These are phyloP conservation scores for Schizonepeta tenuifolia DNA, from an alignment of 257 asterid species.

Conservation along the genomic window DNA sequence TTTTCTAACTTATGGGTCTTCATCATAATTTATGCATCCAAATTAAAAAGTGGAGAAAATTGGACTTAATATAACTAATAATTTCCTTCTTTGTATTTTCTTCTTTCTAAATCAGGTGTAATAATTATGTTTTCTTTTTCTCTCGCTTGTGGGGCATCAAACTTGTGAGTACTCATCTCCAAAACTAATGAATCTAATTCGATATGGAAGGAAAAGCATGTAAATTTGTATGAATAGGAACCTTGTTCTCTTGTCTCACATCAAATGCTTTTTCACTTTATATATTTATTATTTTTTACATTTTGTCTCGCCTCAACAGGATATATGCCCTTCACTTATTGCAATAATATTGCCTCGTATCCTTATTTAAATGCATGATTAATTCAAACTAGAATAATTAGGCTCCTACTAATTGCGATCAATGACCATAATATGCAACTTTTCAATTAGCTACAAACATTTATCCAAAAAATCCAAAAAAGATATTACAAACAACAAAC, in stretches of 20 bases:
- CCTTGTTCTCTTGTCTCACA: conserved; percentile 22
- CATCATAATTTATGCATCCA: too few species aligned
- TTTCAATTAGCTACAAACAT: background rate
- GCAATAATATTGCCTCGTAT: background rate
- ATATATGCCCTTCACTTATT: conserved; percentile 28
- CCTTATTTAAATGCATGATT: background rate
- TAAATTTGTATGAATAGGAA: conserved; percentile 11
- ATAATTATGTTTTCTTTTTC: background rate
- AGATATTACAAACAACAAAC: background rate
- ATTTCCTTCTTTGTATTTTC: too few species aligned
- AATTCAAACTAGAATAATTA: background rate
- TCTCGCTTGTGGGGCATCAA: background rate
- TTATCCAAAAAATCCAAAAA: background rate
- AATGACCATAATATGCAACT: background rate
- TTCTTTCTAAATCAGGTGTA: background rate
- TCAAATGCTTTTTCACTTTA: conserved; percentile 27
- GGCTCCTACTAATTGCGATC: background rate
- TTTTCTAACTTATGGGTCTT: too few species aligned
- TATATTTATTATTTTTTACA: background rate
- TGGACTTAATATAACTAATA: too few species aligned
- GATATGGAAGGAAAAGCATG: background rate
- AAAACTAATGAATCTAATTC: conserved; percentile 36
- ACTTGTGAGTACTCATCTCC: background rate
- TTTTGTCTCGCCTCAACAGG: conserved; percentile 30
- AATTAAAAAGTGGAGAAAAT: too few species aligned